These are phyloP conservation scores for Trichosporon faecale DNA, from an alignment of 1,284 basidiomycete species.

Conservation along the genomic window DNA sequence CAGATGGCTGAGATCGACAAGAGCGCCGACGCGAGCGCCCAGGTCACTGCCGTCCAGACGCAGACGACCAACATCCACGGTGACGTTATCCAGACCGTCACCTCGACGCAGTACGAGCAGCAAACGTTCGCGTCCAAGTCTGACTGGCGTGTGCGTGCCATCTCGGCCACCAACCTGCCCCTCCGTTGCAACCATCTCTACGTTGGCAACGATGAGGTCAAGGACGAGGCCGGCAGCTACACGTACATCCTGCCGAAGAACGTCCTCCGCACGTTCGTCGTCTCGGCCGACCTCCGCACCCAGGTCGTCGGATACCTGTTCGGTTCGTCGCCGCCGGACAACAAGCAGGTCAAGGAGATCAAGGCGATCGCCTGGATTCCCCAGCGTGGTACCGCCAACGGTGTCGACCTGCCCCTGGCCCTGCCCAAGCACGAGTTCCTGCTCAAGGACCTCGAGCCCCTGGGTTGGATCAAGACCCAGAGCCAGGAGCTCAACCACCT, in stretches of 20 bases:
- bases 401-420: slow-evolving; percentile 78
- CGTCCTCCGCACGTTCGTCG: slow-evolving; percentile 89
- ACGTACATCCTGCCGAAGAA: slow-evolving; percentile 99
- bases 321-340: slow-evolving; percentile 88
- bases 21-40: slow-evolving; percentile 85
- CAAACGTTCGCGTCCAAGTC: slow-evolving; percentile 97
- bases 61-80: slow-evolving; percentile 97
- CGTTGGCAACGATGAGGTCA: slow-evolving; percentile 96
- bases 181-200: slow-evolving; percentile 97
- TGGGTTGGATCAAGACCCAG: slow-evolving; percentile 98
- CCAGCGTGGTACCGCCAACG: slow-evolving; percentile 92
- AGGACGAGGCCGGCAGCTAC: slow-evolving; percentile 88
- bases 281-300: slow-evolving; percentile 88
- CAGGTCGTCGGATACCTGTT: slow-evolving; percentile 95
- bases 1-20: slow-evolving; percentile 99
- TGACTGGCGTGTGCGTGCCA: slow-evolving; percentile 96
- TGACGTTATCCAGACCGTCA: slow-evolving; percentile 92
- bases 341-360: slow-evolving; percentile 98
- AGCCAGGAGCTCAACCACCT: slow-evolving; percentile 86
- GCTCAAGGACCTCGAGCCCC: slow-evolving; percentile 86
- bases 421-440: slow-evolving; percentile 91
- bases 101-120: slow-evolving; percentile 97
- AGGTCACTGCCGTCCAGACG: slow-evolving; percentile 96
- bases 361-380: slow-evolving; percentile 95
- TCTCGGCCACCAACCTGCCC: slow-evolving; percentile 91